Conservation (phyloP, 2,329 filamentous ascomycete species). For the Colletotrichum echinochloae region DNA sequence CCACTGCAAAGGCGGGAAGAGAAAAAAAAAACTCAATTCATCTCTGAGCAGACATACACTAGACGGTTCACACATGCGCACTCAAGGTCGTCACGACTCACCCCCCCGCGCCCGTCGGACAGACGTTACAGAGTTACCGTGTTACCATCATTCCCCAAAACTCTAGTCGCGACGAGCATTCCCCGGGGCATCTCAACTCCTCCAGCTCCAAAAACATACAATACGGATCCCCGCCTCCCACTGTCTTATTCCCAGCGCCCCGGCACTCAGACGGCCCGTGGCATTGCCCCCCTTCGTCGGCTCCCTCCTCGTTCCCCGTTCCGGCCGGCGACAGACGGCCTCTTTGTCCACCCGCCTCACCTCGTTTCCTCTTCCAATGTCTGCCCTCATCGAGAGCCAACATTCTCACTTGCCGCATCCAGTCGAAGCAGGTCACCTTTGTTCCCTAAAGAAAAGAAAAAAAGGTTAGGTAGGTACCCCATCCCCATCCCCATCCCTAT, state of each 20-base stretch:
- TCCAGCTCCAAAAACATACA: not conserved
- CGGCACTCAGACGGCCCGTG: conserved; percentile 6
- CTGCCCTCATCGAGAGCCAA: not conserved
- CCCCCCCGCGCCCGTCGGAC: not conserved
- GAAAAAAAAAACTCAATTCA: conserved; percentile 11
- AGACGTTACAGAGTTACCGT: conserved; percentile 4
- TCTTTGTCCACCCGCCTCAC: not conserved
- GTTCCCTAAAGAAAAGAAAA: too few species aligned
- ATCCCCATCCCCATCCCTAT: not conserved
- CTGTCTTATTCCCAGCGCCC: not conserved
- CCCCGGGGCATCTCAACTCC: not conserved
- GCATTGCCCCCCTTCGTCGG: too few species aligned
- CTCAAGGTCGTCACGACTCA: not conserved
- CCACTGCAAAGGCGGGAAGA: too few species aligned
- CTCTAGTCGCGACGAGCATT: not conserved
- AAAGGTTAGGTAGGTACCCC: not conserved
- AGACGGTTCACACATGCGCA: not conserved
- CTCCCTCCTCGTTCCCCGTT: not conserved
- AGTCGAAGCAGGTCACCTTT: not conserved
- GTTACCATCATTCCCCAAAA: too few species aligned
- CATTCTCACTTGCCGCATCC: not conserved
- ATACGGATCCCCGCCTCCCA: too few species aligned
- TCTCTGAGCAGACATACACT: not conserved
- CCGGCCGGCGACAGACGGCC: not conserved
- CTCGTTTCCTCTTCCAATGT: not conserved